Percentiles rank a stretch among this genome's conserved stretches.
Conservation (phyloP, 1,284 basidiomycete species). For the Takashimella koratensis region DNA sequence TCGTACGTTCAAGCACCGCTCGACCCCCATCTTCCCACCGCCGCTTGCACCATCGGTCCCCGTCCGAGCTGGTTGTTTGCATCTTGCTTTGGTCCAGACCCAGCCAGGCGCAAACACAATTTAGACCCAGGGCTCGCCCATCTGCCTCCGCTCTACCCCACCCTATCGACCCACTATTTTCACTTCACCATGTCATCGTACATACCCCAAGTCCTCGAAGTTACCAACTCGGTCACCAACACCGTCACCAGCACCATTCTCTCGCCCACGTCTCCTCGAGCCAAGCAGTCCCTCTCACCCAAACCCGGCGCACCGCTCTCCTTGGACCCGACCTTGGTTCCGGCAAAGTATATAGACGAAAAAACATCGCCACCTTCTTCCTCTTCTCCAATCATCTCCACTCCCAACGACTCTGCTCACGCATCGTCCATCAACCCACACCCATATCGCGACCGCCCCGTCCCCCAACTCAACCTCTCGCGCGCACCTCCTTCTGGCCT, state of each 20-base stretch:
- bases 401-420: not conserved
- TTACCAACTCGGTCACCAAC: not conserved
- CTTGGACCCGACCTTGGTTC: slow-evolving; percentile 16
- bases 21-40: too few relatives aligned
- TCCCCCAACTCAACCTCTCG: slow-evolving; percentile 18
- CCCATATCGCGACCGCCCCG: not conserved
- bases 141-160: not conserved
- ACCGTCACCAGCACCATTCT: slow-evolving; percentile 2
- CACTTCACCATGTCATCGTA: not conserved
- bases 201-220: not conserved
- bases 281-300: not conserved
- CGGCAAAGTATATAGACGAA: slow-evolving; percentile 17
- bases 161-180: not conserved
- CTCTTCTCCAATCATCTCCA: slow-evolving; percentile 1
- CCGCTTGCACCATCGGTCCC: too few relatives aligned
- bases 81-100: too few relatives aligned
- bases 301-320: slow-evolving; percentile 17
- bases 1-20: too few relatives aligned
- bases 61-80: too few relatives aligned
- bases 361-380: slow-evolving; percentile 4
- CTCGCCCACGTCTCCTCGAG: not conserved
- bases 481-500: slow-evolving; percentile 33
- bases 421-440: not conserved
- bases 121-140: too few relatives aligned
- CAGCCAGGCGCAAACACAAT: too few relatives aligned